Evolutionary conservation across 2,329 filamentous ascomycete genomes (phyloP).

Genomic region (Xylaria sp.): DNA sequence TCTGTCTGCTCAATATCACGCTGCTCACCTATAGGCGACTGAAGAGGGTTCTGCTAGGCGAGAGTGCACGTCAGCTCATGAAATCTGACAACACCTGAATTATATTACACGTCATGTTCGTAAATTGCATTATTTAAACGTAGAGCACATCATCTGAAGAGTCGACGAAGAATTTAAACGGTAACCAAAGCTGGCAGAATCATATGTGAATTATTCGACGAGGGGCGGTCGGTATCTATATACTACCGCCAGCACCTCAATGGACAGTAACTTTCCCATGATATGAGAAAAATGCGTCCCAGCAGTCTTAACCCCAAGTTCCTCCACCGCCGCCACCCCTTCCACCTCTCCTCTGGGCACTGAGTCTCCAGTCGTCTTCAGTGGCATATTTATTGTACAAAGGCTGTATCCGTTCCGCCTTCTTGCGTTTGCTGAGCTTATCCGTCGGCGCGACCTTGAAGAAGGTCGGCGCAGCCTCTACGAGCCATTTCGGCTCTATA

Average conservation of each 20-base stretch:
- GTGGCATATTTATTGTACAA: slow-evolving; percentile 91
- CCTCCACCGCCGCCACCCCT: slow-evolving; percentile 86
- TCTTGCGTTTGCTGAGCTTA: slow-evolving; percentile 87
- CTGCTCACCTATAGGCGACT: not conserved
- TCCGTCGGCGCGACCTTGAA: slow-evolving; percentile 96
- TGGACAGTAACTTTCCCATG: not conserved
- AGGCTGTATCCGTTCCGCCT: slow-evolving; percentile 93
- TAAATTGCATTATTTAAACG: too few relatives aligned
- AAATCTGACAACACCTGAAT: too few relatives aligned
- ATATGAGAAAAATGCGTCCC: not conserved
- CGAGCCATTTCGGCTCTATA: slow-evolving; percentile 94
- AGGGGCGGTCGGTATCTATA: slow-evolving; percentile 5
- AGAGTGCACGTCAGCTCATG: too few relatives aligned
- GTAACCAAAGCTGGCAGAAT: not conserved
- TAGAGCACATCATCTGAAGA: not conserved
- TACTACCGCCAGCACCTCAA: not conserved
- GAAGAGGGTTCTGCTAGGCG: too few relatives aligned
- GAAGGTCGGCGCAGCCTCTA: slow-evolving; percentile 97
- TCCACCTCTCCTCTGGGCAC: slow-evolving; percentile 85
- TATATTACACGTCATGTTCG: too few relatives aligned
- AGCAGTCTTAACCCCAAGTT: slow-evolving; percentile 80
- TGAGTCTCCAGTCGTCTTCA: slow-evolving; percentile 95
- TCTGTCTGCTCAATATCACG: not conserved
- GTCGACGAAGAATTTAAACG: not conserved
- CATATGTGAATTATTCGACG: not conserved